Conservation (phyloP, 306 rosid genomes). For the Echinosophora koreensis region DNA sequence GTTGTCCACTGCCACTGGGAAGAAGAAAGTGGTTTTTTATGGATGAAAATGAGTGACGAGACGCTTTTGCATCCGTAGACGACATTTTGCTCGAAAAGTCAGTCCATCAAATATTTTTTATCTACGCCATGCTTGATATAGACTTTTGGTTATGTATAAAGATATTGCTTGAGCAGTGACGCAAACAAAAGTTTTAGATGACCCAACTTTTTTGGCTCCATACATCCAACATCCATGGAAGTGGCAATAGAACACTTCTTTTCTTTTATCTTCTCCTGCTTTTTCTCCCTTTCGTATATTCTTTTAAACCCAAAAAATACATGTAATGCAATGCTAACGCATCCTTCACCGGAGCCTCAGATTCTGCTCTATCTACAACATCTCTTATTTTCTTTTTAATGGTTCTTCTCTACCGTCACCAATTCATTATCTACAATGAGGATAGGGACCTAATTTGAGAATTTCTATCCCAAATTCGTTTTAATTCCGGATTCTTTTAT, state of each 20-base stretch:
- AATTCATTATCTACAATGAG: constrained; percentile 17
- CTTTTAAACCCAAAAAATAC: constrained; percentile 41
- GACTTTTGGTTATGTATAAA: background rate
- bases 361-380: constrained; percentile 31
- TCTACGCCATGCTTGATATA: background rate
- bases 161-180: background rate
- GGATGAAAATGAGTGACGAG: constrained; percentile 2
- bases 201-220: constrained; percentile 15
- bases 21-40: constrained; percentile 15
- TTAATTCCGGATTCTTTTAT: too few species aligned
- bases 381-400: constrained; percentile 6
- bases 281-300: background rate
- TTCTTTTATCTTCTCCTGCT: background rate
- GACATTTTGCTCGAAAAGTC: constrained; percentile 20
- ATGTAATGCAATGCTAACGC: background rate
- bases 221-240: constrained; percentile 5
- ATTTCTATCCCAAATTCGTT: background rate
- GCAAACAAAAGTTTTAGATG: background rate
- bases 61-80: constrained; percentile 25
- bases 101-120: constrained; percentile 9
- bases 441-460: background rate
- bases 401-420: constrained; percentile 34
- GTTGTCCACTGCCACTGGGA: too few species aligned
- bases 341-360: background rate
- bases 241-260: constrained; percentile 30